Evolutionary conservation across 805 yeast genomes (phyloP).

Genomic region (Priceomyces haplophilus): DNA sequence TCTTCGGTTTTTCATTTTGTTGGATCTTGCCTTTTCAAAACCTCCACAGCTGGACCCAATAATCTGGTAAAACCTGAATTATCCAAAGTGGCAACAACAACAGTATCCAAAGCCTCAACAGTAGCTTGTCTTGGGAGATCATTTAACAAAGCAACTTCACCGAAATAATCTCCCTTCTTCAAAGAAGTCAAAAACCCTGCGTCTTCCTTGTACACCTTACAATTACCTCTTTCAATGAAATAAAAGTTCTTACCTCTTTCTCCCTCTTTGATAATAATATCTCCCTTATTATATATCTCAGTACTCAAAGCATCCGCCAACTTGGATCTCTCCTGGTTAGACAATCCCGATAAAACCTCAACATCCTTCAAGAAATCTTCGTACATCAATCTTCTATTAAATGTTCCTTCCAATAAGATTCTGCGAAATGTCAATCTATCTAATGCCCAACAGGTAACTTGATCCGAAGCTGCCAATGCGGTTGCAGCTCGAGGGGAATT

Average conservation of each 20-base stretch:
- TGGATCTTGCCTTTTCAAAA: slow-evolving; percentile 83
- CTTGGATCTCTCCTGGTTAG: slow-evolving; percentile 80
- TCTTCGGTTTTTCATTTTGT: slow-evolving; percentile 27
- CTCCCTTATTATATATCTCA: slow-evolving; percentile 65
- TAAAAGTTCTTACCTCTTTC: slow-evolving; percentile 53
- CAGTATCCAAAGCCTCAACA: slow-evolving; percentile 67
- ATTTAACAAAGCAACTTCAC: slow-evolving; percentile 89
- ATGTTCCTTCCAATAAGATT: slow-evolving; percentile 85
- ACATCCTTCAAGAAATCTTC: slow-evolving; percentile 86
- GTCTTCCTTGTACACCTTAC: slow-evolving; percentile 63
- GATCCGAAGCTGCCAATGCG: slow-evolving; percentile 71
- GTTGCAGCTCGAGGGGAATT: slow-evolving; percentile 98
- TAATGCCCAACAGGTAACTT: slow-evolving; percentile 75
- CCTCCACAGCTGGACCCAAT: slow-evolving; percentile 91
- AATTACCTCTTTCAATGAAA: slow-evolving; percentile 68
- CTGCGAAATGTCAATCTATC: slow-evolving; percentile 92
- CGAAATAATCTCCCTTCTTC: slow-evolving; percentile 87
- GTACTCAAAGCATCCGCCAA: slow-evolving; percentile 93
- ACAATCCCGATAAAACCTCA: slow-evolving; percentile 70
- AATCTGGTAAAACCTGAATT: slow-evolving; percentile 91
- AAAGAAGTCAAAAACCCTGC: slow-evolving; percentile 60
- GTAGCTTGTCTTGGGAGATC: slow-evolving; percentile 95
- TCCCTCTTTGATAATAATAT: slow-evolving; percentile 78
- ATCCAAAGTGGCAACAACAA: slow-evolving; percentile 89
- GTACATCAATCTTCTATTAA: slow-evolving; percentile 85